Percentiles rank a stretch among this genome's conserved stretches.
phyloP scores from a whole-genome alignment of 2,329 filamentous ascomycete species.

The Arthrobotrys musiformis region DNA sequence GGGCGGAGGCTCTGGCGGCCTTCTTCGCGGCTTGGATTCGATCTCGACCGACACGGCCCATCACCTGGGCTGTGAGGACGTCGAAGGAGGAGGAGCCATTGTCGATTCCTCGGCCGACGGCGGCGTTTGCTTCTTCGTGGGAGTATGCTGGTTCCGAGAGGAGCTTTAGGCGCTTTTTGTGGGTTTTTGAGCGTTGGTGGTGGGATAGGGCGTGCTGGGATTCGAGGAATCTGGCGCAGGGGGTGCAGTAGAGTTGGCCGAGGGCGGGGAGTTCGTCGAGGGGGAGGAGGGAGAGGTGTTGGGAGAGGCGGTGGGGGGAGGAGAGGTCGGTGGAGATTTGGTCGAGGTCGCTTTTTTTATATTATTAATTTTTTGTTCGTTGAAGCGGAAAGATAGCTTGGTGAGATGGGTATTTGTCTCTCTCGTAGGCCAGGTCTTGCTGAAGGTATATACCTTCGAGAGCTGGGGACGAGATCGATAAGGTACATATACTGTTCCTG shows the following conservation, averaged over 20 bases:
- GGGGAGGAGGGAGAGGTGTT: slow-evolving; percentile 81
- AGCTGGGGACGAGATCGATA: no score
- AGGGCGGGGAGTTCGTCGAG: slow-evolving; percentile 87
- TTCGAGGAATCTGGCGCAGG: slow-evolving; percentile 98
- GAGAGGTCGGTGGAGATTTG: slow-evolving; percentile 86
- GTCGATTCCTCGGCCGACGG: slow-evolving; percentile 76
- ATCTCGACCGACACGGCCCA: slow-evolving; percentile 23
- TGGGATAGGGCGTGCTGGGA: slow-evolving; percentile 77
- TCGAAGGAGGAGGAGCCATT: slow-evolving; percentile 66
- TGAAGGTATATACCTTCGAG: no score
- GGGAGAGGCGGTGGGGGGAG: slow-evolving; percentile 80
- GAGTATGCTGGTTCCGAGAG: slow-evolving; percentile 86
- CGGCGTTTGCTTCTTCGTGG: slow-evolving; percentile 85
- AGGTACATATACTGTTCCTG: no score
- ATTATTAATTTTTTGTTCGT: not conserved
- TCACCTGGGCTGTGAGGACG: slow-evolving; percentile 27
- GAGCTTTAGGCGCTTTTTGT: slow-evolving; percentile 81
- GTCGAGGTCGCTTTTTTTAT: slow-evolving; percentile 82
- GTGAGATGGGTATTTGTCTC: not conserved
- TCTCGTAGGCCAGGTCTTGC: no score
- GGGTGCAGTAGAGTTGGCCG: slow-evolving; percentile 85
- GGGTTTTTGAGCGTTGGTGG: slow-evolving; percentile 87
- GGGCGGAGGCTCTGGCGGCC: not conserved
- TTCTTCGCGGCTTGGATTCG: slow-evolving; percentile 15
- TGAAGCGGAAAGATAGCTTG: no score